Conservation (phyloP, 768 basidiomycete species). For the Kwoniella sp. region DNA sequence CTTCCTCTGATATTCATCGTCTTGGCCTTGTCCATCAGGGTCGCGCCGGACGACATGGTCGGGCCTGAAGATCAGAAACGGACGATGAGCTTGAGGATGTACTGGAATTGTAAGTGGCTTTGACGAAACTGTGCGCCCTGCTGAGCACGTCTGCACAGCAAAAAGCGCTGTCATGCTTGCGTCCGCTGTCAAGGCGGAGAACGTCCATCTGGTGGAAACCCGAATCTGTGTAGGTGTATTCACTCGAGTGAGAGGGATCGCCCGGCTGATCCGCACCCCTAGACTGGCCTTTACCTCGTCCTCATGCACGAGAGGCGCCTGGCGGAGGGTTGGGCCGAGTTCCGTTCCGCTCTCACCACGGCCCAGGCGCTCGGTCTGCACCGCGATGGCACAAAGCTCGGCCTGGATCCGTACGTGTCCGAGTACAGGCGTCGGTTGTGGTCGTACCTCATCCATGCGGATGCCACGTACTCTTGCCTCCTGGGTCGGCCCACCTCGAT, state of each 20-base stretch:
- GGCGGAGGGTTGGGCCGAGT: conserved; percentile 93
- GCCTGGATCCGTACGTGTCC: conserved; percentile 59
- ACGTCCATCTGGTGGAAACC: conserved; percentile 83
- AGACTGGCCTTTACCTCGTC: conserved; percentile 66
- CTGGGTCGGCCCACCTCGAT: conserved; percentile 76
- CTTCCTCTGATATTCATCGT: conserved; percentile 90
- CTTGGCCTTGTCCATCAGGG: conserved; percentile 74
- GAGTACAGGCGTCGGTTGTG: conserved; percentile 89
- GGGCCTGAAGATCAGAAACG: conserved; percentile 71
- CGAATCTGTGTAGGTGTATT: conserved; percentile 60
- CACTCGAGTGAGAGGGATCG: conserved; percentile 6
- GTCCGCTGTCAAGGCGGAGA: conserved; percentile 88
- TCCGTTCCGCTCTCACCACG: conserved; percentile 85
- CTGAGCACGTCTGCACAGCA: no score
- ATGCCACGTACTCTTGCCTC: conserved; percentile 70
- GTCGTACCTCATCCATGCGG: conserved; percentile 80
- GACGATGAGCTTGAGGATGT: conserved; percentile 79
- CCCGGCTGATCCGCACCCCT: not conserved
- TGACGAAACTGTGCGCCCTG: no score
- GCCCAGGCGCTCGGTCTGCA: conserved; percentile 90
- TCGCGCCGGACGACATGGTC: conserved; percentile 77
- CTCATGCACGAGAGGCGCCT: conserved; percentile 55
- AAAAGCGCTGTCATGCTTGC: conserved; percentile 81
- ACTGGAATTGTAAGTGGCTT: conserved; percentile 88
- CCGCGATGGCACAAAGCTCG: conserved; percentile 74